Conservation (phyloP, 2,329 filamentous ascomycete species). For the Lachnellula suecica region DNA sequence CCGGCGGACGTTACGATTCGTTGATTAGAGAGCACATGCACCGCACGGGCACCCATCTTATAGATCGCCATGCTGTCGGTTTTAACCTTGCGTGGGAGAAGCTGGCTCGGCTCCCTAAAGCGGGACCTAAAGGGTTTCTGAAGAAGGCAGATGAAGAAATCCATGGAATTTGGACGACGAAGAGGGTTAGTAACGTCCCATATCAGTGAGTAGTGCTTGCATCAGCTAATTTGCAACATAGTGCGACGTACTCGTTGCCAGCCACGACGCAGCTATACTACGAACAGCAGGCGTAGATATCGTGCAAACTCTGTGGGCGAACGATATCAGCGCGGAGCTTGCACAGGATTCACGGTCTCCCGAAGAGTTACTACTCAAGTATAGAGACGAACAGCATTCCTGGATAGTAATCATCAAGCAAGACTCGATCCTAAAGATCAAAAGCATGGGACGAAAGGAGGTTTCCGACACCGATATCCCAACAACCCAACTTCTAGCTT, state of each 20-base stretch:
- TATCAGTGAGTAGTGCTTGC: neutral
- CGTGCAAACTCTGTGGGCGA: constrained; percentile 75
- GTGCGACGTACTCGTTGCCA: constrained; percentile 88
- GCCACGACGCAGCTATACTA: constrained; percentile 76
- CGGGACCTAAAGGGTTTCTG: constrained; percentile 56
- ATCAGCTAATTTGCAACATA: constrained; percentile 34
- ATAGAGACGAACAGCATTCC: constrained; percentile 74
- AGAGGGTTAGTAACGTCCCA: constrained; percentile 53
- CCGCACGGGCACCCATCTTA: constrained; percentile 59
- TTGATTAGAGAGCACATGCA: constrained; percentile 83
- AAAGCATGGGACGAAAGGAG: constrained; percentile 74
- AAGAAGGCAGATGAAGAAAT: constrained; percentile 68
- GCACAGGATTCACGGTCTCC: constrained; percentile 75
- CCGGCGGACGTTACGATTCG: constrained; percentile 89
- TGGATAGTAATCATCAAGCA: constrained; percentile 91
- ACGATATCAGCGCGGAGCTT: constrained; percentile 85
- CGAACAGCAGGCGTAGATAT: constrained; percentile 76
- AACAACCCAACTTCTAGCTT: constrained; percentile 69
- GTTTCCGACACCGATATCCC: constrained; percentile 74
- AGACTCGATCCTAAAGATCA: constrained; percentile 74
- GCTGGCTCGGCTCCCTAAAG: constrained; percentile 50
- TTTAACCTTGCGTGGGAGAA: constrained; percentile 90
- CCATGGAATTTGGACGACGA: constrained; percentile 57
- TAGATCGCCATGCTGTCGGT: constrained; percentile 80
- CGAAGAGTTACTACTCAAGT: constrained; percentile 75